A percentile compares a stretch with the other conserved stretches of the same genome.
phyloP scores from a whole-genome alignment of 2,329 filamentous ascomycete species.

The Botrytis pseudocinerea region DNA sequence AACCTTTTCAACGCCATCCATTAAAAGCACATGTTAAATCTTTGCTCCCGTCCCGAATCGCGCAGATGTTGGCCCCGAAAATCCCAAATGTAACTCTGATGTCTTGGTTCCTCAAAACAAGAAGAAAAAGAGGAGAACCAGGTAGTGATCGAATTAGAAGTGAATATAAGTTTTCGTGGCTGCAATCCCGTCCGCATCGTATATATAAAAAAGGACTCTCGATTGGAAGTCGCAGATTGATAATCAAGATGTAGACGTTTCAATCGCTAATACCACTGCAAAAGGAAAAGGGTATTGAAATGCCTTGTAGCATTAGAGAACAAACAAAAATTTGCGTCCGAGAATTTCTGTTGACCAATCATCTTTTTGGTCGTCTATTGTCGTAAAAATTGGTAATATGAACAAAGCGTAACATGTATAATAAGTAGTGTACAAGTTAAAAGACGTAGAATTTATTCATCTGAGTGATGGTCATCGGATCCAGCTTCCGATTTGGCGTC shows the following conservation, averaged over 20 bases:
- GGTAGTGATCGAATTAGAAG: constrained; percentile 16
- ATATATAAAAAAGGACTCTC: not conserved
- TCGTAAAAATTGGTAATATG: constrained; percentile 16
- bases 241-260: not conserved
- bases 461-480: constrained; percentile 60
- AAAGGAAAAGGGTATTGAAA: constrained; percentile 12
- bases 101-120: not conserved
- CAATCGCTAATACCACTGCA: not conserved
- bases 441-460: constrained; percentile 43
- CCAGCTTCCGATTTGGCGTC: constrained; percentile 64
- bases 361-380: constrained; percentile 16
- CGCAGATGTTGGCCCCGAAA: not conserved
- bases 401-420: constrained; percentile 7
- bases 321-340: not conserved
- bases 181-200: not conserved
- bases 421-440: constrained; percentile 16
- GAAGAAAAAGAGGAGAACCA: not conserved
- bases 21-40: constrained; percentile 11
- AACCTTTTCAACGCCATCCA: constrained; percentile 21
- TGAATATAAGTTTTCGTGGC: constrained; percentile 1
- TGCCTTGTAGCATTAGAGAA: not conserved
- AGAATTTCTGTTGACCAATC: constrained; percentile 2
- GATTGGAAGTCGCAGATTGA: constrained; percentile 4
- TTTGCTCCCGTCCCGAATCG: constrained; percentile 15
- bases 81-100: not conserved